Conservation (phyloP, 352 stramenopile species). For the Salisapilia sapeloensis region DNA sequence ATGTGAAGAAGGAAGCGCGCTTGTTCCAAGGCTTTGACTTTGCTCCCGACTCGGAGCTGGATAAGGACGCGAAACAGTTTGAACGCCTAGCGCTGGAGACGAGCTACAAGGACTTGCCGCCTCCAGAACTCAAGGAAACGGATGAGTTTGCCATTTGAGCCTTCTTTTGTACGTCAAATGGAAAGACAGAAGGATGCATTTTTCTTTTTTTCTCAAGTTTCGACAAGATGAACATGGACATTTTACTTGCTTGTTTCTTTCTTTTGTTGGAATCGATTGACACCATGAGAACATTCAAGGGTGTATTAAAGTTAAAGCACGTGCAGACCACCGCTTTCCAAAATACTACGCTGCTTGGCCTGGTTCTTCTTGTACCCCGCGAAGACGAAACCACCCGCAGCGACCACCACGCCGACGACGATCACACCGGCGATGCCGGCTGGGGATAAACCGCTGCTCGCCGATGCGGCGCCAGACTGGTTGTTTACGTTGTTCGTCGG, state of each 20-base stretch:
- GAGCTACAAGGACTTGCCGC: slow-evolving; percentile 67
- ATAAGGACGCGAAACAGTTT: slow-evolving; percentile 73
- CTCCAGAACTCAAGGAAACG: slow-evolving; percentile 45
- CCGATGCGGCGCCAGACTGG: not conserved
- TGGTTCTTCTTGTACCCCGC: slow-evolving; percentile 71
- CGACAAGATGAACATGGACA: too few species aligned
- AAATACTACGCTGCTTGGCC: slow-evolving; percentile 53
- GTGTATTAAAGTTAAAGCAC: too few species aligned
- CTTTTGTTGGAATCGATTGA: too few species aligned
- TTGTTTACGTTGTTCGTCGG: slow-evolving; percentile 26
- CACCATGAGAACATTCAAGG: too few species aligned
- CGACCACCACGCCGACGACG: slow-evolving; percentile 31
- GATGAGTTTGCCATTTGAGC: slow-evolving; percentile 79
- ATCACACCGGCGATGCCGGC: slow-evolving; percentile 35
- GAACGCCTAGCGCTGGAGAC: slow-evolving; percentile 71
- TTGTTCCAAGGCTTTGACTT: slow-evolving; percentile 82
- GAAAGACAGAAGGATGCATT: too few species aligned
- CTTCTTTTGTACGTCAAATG: too few species aligned
- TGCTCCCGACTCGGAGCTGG: slow-evolving; percentile 58
- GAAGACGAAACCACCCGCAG: slow-evolving; percentile 26
- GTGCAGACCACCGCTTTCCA: slow-evolving; percentile 37
- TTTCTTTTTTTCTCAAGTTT: too few species aligned
- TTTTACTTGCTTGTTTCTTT: too few species aligned
- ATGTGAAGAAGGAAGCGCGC: slow-evolving; percentile 51
- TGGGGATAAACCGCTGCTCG: slow-evolving; percentile 15